These are phyloP conservation scores for Arthrobotrys iridis DNA, from an alignment of 2,329 filamentous ascomycete genomes.

Conservation along the genomic window DNA sequence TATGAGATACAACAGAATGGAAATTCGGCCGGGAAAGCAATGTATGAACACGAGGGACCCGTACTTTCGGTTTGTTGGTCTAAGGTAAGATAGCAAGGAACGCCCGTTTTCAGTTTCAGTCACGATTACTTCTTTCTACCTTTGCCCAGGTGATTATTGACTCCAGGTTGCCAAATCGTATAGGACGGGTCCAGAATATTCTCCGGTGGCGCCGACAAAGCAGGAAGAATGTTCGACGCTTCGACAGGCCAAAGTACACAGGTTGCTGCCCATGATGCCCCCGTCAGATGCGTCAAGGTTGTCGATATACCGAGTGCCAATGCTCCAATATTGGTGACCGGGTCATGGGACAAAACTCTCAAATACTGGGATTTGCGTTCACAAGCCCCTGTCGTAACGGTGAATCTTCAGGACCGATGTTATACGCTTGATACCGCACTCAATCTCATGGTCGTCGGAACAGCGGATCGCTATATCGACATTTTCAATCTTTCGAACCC, in stretches of 20 bases:
- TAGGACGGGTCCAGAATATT: constrained; percentile 91
- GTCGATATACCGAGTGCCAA: constrained; percentile 75
- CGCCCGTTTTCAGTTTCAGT: not conserved
- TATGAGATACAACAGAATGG: constrained; percentile 86
- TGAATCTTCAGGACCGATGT: constrained; percentile 78
- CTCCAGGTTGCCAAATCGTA: constrained; percentile 5
- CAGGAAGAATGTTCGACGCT: constrained; percentile 87
- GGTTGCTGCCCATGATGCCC: constrained; percentile 84
- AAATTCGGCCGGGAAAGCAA: constrained; percentile 82
- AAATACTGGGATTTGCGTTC: constrained; percentile 87
- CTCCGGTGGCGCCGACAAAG: constrained; percentile 89
- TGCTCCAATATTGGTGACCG: constrained; percentile 85
- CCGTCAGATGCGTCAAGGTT: constrained; percentile 80
- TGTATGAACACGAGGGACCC: constrained; percentile 85
- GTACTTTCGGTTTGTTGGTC: constrained; percentile 88
- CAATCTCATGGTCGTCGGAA: constrained; percentile 88
- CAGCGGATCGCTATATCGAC: constrained; percentile 95
- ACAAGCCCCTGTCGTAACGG: constrained; percentile 71
- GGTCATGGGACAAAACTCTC: constrained; percentile 89
- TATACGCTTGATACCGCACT: constrained; percentile 93
- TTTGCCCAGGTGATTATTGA: constrained; percentile 44
- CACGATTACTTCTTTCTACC: not conserved
- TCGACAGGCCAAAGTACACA: constrained; percentile 73
- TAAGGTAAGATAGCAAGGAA: constrained; percentile 81
- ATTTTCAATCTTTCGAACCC: constrained; percentile 91